Percentiles rank a stretch among this genome's conserved stretches.
phyloP scores from a whole-genome alignment of 2,329 filamentous ascomycete species.

The Alternaria infectoria region DNA sequence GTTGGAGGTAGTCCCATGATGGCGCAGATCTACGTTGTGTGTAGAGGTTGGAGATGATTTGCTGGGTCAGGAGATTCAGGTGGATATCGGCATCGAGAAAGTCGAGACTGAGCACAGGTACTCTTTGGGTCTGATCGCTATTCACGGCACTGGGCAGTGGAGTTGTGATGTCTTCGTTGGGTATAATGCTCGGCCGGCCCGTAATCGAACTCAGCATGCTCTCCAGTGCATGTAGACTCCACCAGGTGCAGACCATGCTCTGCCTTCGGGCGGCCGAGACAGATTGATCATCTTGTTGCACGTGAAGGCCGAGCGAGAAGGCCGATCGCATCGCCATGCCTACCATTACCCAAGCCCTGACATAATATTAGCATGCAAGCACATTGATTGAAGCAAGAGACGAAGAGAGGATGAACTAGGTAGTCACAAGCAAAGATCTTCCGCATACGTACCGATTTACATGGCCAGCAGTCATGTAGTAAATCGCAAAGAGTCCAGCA shows the following conservation, averaged over 20 bases:
- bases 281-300: conserved; percentile 32
- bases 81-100: conserved; percentile 11
- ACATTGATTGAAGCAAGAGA: background rate
- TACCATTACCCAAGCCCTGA: conserved; percentile 43
- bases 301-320: conserved; percentile 40
- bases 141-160: conserved; percentile 23
- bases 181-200: conserved; percentile 44
- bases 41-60: conserved; percentile 32
- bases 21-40: conserved; percentile 29
- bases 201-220: conserved; percentile 41
- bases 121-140: background rate
- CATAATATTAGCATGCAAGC: conserved; percentile 9
- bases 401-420: background rate
- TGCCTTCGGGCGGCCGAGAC: conserved; percentile 29
- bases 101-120: background rate
- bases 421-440: background rate
- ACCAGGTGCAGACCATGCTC: conserved; percentile 43
- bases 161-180: conserved; percentile 32
- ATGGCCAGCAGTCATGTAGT: conserved; percentile 45
- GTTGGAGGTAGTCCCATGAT: conserved; percentile 42
- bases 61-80: conserved; percentile 10
- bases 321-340: conserved; percentile 42
- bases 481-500: conserved; percentile 42
- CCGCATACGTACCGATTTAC: conserved; percentile 22
- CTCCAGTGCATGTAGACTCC: conserved; percentile 44